Conservation (phyloP, 441 rosid genomes). For the Croton laevigatus region DNA sequence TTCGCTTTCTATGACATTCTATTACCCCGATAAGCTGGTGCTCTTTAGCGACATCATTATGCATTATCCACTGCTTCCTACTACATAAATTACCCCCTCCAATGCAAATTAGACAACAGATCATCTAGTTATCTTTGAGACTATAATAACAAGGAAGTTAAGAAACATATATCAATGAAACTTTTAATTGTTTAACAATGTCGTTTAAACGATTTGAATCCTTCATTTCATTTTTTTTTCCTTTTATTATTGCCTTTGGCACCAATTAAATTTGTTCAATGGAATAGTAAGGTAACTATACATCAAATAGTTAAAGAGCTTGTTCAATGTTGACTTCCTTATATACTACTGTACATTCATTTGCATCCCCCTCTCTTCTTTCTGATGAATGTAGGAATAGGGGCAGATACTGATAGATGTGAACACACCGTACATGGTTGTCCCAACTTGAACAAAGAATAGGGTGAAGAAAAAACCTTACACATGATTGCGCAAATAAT, state of each 20-base stretch:
- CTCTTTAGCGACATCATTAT: neutral
- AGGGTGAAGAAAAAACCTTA: neutral
- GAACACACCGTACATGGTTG: neutral
- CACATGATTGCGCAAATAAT: neutral
- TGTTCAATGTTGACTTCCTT: neutral
- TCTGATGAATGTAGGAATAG: neutral
- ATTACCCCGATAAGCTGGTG: neutral
- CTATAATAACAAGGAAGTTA: neutral
- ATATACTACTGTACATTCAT: slow-evolving; percentile 12
- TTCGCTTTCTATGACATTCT: neutral
- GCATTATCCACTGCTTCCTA: neutral
- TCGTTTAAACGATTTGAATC: too few relatives aligned
- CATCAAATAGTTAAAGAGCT: neutral
- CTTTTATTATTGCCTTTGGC: too few relatives aligned
- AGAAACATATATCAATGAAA: neutral
- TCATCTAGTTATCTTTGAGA: neutral
- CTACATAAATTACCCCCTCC: neutral
- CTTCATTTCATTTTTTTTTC: too few relatives aligned
- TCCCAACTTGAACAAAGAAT: slow-evolving; percentile 9
- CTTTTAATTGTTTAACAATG: too few relatives aligned
- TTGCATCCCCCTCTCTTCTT: neutral
- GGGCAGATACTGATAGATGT: neutral
- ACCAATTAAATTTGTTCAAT: neutral
- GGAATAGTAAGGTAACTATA: neutral
- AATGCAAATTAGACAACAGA: neutral